A percentile compares a stretch with the other conserved stretches of the same genome.
Evolutionary conservation across 495 filamentous ascomycete species (phyloP).

Genomic region (Apiosordaria backusii): DNA sequence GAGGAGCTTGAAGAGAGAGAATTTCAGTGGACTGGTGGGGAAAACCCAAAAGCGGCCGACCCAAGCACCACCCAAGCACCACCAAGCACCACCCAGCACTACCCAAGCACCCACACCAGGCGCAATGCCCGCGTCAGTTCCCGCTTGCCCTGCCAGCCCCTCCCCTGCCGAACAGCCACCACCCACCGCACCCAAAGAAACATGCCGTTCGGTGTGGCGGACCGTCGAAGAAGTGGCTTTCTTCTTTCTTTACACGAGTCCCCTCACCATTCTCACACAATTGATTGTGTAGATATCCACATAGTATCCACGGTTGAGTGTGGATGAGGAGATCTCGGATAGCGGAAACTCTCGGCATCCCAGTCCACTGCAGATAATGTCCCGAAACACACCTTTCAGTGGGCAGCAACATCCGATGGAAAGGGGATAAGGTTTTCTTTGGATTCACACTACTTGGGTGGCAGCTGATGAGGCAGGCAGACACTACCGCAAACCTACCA

Average conservation of each 20-base stretch:
- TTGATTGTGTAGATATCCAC: no score
- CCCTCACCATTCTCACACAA: no score
- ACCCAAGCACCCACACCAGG: neutral
- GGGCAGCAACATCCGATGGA: neutral
- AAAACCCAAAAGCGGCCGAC: constrained; percentile 27
- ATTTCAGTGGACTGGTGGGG: constrained; percentile 34
- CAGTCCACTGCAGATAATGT: neutral
- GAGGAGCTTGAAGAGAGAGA: constrained; percentile 19
- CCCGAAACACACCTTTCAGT: neutral
- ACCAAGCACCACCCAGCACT: neutral
- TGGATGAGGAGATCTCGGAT: neutral
- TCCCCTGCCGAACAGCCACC: constrained; percentile 2
- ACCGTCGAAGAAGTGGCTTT: no score
- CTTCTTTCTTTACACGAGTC: no score
- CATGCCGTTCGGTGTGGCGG: no score
- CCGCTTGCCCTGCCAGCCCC: constrained; percentile 8
- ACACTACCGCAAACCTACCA: neutral
- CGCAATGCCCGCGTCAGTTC: constrained; percentile 21
- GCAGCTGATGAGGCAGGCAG: neutral
- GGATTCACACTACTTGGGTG: no score
- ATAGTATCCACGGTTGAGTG: no score
- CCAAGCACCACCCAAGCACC: constrained; percentile 10
- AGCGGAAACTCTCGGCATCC: neutral
- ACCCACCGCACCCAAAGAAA: no score
- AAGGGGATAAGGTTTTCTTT: neutral